Evolutionary conservation across 129 eudicot species (phyloP), one percentile per base, ranked within the genome.

Genomic region (Lactuca saligna): DNA sequence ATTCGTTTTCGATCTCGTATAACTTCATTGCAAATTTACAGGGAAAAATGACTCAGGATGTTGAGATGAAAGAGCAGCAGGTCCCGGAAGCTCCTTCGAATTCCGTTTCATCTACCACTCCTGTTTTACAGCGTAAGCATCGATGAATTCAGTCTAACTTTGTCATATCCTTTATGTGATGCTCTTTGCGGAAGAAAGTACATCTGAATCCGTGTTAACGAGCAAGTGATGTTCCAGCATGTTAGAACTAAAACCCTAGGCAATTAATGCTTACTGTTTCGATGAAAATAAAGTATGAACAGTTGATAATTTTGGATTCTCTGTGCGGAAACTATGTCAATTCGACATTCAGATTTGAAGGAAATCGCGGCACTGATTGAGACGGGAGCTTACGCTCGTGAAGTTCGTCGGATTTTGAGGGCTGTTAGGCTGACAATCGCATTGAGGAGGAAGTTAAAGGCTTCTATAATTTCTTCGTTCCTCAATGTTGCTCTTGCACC

Each of bases 51-150:
- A 89, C 99, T 79, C 88, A 84, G 76, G 99, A 94, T 72, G 97
- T 94, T 66, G 99, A 94, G 81, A 94, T 94, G 99, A 89, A 85
- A 63, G 98, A 93, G 57, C 89, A 84, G 39, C 85, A 69, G 38
- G 54, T 51, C 25, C 33, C 70, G 9, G 75, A 85, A 58, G 88
- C 83, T 32, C 83, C 81, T 44, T 83, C 99, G 29, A 83, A 87
- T 82, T 83, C 97, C 11, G 57, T 63, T 34, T 56, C 96, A 14
- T 75, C 90, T 0, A 25, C 85, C 72, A 79, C 81, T 53, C 80
- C 92, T 4, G 80, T 78, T 80, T 65, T 89, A 48, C 91, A 89
- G 77, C 85, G 99, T 94, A 80, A 83, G 84, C 5, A 7, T 65
- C 31, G 38, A 20, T 64, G 16, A 48, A 25, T 62, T 33, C 16